Percentiles rank a stretch among this genome's conserved stretches.
Conservation (phyloP, 2,329 filamentous ascomycete species). For the Claviceps paspali region DNA sequence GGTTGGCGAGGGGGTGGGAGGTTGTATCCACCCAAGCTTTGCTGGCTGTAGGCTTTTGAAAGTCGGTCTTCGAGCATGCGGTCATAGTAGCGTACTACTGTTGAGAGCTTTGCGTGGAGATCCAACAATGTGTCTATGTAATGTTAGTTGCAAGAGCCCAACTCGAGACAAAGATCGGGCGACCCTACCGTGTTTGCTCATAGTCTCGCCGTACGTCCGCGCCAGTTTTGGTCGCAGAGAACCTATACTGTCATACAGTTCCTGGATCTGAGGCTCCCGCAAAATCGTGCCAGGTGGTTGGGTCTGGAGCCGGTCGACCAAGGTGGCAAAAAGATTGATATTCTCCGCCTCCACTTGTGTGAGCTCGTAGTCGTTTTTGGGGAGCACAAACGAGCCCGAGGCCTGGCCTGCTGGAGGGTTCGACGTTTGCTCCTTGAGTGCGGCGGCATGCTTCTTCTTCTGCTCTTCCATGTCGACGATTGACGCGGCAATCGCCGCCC, state of each 20-base stretch:
- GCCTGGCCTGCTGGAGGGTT: slow-evolving; percentile 20
- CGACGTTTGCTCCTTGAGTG: slow-evolving; percentile 63
- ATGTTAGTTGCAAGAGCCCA: not conserved
- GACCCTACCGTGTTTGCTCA: slow-evolving; percentile 97
- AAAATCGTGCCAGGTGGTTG: slow-evolving; percentile 91
- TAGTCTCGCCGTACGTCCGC: slow-evolving; percentile 91
- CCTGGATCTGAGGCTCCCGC: slow-evolving; percentile 94
- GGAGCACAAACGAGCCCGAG: slow-evolving; percentile 37
- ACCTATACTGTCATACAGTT: slow-evolving; percentile 96
- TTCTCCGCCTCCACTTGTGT: slow-evolving; percentile 91
- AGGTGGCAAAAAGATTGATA: slow-evolving; percentile 85
- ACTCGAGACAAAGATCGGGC: not conserved
- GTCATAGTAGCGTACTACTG: slow-evolving; percentile 94
- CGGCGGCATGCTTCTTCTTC: slow-evolving; percentile 76
- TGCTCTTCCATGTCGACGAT: slow-evolving; percentile 96
- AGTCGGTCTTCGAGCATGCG: slow-evolving; percentile 93
- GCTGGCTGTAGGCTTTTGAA: slow-evolving; percentile 81
- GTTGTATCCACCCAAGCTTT: slow-evolving; percentile 51
- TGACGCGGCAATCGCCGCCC: slow-evolving; percentile 89
- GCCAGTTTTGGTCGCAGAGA: slow-evolving; percentile 83
- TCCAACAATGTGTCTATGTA: slow-evolving; percentile 72
- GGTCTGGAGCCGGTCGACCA: slow-evolving; percentile 88
- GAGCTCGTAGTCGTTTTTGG: slow-evolving; percentile 89
- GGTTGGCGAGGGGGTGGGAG: slow-evolving; percentile 36
- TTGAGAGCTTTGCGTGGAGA: slow-evolving; percentile 86